Conservation (phyloP, 2,329 filamentous ascomycete genomes). For the Elsinoe fawcettii region DNA sequence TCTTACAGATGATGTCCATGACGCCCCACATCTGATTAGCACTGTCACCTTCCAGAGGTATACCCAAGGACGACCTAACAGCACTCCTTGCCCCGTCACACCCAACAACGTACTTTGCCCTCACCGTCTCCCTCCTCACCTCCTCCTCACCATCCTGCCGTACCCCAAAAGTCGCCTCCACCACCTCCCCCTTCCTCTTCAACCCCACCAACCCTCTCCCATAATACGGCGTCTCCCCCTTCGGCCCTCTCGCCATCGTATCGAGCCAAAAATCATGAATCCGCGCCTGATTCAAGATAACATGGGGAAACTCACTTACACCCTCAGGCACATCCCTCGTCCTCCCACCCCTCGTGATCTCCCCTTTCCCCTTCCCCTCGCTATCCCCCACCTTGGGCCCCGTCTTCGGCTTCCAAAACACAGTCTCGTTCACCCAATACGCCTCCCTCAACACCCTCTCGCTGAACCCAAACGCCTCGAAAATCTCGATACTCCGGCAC, state of each 20-base stretch:
- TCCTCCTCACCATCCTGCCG: slow-evolving; percentile 14
- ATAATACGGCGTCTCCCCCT: slow-evolving; percentile 3
- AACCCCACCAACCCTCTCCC: slow-evolving; percentile 9
- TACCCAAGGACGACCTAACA: slow-evolving; percentile 18
- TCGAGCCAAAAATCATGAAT: slow-evolving; percentile 17
- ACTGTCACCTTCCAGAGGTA: slow-evolving; percentile 20
- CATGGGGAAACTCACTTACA: slow-evolving; percentile 48
- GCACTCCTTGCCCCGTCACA: slow-evolving; percentile 21
- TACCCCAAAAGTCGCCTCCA: slow-evolving; percentile 15
- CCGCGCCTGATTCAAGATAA: slow-evolving; percentile 59
- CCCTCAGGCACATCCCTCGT: slow-evolving; percentile 16
- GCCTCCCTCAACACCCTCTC: slow-evolving; percentile 56
- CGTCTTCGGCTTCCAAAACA: slow-evolving; percentile 48
- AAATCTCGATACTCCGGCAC: slow-evolving; percentile 34
- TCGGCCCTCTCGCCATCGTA: slow-evolving; percentile 17
- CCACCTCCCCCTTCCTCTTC: slow-evolving; percentile 6
- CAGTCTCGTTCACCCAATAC: slow-evolving; percentile 60
- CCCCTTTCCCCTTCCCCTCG: neutral
- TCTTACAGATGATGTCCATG: slow-evolving; percentile 17
- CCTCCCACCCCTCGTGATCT: slow-evolving; percentile 16
- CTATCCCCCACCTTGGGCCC: neutral
- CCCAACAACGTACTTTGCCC: slow-evolving; percentile 22
- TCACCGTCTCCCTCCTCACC: slow-evolving; percentile 19
- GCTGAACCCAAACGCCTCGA: slow-evolving; percentile 55
- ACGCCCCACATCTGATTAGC: slow-evolving; percentile 21